Conservation (phyloP, 805 yeast species). For the Wickerhamiella shivajii region DNA sequence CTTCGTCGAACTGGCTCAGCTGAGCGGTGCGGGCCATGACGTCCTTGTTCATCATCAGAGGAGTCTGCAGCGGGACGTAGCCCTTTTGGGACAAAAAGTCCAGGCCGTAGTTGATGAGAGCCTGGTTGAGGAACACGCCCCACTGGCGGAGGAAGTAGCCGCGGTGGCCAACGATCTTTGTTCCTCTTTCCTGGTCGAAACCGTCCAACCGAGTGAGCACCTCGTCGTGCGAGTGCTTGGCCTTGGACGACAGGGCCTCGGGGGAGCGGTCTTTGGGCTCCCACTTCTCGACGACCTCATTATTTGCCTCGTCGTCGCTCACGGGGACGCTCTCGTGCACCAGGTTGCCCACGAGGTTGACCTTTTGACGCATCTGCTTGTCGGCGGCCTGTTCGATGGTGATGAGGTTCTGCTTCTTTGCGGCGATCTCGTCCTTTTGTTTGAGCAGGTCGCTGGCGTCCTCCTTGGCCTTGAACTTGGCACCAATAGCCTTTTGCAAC, state of each 20-base stretch:
- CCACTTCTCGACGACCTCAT: conserved; percentile 79
- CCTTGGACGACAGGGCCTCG: conserved; percentile 47
- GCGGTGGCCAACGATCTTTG: conserved; percentile 93
- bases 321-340: conserved; percentile 86
- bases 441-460: conserved; percentile 75
- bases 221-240: conserved; percentile 87
- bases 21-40: conserved; percentile 99
- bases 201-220: conserved; percentile 88
- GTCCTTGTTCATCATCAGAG: conserved; percentile 99
- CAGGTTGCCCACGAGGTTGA: conserved; percentile 81
- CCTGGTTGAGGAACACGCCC: conserved; percentile 97
- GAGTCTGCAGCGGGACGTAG: conserved; percentile 89
- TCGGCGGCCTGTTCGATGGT: conserved; percentile 72
- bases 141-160: conserved; percentile 90
- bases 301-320: conserved; percentile 80
- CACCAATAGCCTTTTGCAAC: conserved; percentile 85
- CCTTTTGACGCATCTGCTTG: conserved; percentile 56
- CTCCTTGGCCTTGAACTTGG: conserved; percentile 85
- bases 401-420: conserved; percentile 51
- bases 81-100: conserved; percentile 63
- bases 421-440: conserved; percentile 61
- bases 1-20: conserved; percentile 95
- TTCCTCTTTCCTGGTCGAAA: conserved; percentile 98
- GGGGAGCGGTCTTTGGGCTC: conserved; percentile 59
- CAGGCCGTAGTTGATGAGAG: conserved; percentile 91